A percentile compares a stretch with the other conserved stretches of the same genome.
Evolutionary conservation across 1,284 basidiomycete species (phyloP).

Genomic region (Cutaneotrichosporon sp.): DNA sequence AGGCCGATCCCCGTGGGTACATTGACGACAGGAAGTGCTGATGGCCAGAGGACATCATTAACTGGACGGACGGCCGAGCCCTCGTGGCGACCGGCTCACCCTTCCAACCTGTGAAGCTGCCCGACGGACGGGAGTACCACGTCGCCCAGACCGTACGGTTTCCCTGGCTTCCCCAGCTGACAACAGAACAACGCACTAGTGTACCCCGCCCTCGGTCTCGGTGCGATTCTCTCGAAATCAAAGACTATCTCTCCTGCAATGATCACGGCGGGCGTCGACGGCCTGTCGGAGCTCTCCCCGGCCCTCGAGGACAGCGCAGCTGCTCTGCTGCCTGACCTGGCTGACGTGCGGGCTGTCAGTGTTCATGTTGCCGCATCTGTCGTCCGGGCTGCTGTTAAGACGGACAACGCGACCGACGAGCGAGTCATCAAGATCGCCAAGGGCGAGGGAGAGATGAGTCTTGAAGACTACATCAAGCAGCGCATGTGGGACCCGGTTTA

Average conservation of each 20-base stretch:
- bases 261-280: conserved; percentile 64
- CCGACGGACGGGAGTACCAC: conserved; percentile 51
- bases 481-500: conserved; percentile 48
- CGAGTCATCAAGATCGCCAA: conserved; percentile 35
- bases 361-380: conserved; percentile 62
- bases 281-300: conserved; percentile 68
- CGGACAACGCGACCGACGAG: conserved; percentile 53
- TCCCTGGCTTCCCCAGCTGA: background rate
- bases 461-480: conserved; percentile 44
- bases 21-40: background rate
- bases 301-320: conserved; percentile 64
- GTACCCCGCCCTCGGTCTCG: background rate
- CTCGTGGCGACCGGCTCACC: conserved; percentile 76
- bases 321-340: conserved; percentile 56
- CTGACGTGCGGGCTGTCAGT: conserved; percentile 60
- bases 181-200: background rate
- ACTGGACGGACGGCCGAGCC: conserved; percentile 69
- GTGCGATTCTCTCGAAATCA: conserved; percentile 58
- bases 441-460: conserved; percentile 29
- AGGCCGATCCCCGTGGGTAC: conserved; percentile 60
- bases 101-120: conserved; percentile 65
- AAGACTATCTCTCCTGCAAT: conserved; percentile 60
- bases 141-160: conserved; percentile 56
- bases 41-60: conserved; percentile 28
- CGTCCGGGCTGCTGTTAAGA: conserved; percentile 67